These are phyloP conservation scores for Coffea canephora DNA, from an alignment of 257 asterid species.

Conservation along the genomic window DNA sequence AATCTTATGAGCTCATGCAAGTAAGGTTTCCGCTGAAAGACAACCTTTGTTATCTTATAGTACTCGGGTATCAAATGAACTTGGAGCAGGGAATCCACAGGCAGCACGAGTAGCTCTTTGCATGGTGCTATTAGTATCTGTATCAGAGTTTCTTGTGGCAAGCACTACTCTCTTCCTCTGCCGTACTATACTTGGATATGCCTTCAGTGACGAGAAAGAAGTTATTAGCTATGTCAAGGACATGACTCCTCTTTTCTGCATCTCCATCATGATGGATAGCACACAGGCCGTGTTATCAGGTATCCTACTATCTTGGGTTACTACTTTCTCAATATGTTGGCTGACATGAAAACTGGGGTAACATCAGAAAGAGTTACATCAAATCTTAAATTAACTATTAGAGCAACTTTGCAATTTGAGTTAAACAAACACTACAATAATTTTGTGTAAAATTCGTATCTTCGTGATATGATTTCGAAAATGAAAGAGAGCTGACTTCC, in stretches of 20 bases:
- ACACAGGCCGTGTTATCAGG: conserved; percentile 65
- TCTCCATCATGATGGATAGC: conserved; percentile 56
- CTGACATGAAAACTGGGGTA: neutral
- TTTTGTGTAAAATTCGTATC: too few species aligned
- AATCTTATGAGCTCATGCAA: neutral
- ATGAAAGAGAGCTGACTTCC: neutral
- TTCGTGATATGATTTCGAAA: too few species aligned
- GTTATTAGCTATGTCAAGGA: conserved; percentile 39
- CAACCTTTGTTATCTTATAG: conserved; percentile 26
- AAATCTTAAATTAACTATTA: neutral
- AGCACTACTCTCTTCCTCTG: conserved; percentile 33
- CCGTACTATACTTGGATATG: conserved; percentile 21
- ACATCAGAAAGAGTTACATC: neutral
- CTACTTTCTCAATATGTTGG: neutral
- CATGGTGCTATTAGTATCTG: conserved; percentile 41
- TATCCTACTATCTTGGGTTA: neutral
- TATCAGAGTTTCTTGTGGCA: conserved; percentile 47
- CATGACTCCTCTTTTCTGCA: conserved; percentile 64
- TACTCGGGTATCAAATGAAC: conserved; percentile 67
- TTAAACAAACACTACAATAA: neutral
- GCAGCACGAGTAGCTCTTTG: conserved; percentile 46
- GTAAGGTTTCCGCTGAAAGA: neutral
- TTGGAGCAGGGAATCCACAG: conserved; percentile 71
- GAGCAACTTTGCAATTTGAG: neutral
- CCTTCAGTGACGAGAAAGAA: too few species aligned